phyloP scores from a whole-genome alignment of 2,329 filamentous ascomycete species.

The Venturiaceae sp. region DNA sequence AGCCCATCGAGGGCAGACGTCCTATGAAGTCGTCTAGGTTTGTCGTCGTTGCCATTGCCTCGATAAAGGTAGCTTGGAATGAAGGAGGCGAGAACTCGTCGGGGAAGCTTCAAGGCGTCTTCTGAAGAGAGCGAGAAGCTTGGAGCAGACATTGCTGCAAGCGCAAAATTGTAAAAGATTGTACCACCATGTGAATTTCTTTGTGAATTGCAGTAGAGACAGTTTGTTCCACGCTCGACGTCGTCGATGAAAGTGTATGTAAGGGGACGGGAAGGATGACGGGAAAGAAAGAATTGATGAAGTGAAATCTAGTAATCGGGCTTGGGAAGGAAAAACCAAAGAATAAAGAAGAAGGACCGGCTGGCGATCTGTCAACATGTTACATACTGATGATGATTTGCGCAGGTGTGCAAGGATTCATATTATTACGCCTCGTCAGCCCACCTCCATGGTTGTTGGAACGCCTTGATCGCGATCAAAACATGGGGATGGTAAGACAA shows the following conservation, averaged over 20 bases:
- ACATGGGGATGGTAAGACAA: not conserved
- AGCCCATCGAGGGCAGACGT: slow-evolving; percentile 40
- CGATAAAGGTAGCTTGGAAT: not conserved
- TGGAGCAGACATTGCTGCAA: not conserved
- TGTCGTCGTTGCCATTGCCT: not conserved
- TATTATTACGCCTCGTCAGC: no score
- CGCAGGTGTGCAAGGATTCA: not conserved
- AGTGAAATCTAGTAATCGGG: no score
- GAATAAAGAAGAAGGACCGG: not conserved
- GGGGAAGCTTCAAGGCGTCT: not conserved
- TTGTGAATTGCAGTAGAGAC: not conserved
- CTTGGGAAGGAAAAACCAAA: not conserved
- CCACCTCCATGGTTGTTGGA: not conserved
- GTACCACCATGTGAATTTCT: not conserved
- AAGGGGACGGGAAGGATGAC: not conserved
- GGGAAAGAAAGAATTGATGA: not conserved
- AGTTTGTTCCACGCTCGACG: no score
- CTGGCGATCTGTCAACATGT: not conserved
- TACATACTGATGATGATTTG: not conserved
- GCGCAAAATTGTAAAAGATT: not conserved
- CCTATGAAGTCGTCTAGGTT: not conserved
- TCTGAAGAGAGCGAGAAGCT: not conserved
- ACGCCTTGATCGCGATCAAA: not conserved
- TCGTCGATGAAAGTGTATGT: no score
- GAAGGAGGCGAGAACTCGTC: not conserved